phyloP scores from a whole-genome alignment of 116 monocot species.

The Papilionanthe hybrid region DNA sequence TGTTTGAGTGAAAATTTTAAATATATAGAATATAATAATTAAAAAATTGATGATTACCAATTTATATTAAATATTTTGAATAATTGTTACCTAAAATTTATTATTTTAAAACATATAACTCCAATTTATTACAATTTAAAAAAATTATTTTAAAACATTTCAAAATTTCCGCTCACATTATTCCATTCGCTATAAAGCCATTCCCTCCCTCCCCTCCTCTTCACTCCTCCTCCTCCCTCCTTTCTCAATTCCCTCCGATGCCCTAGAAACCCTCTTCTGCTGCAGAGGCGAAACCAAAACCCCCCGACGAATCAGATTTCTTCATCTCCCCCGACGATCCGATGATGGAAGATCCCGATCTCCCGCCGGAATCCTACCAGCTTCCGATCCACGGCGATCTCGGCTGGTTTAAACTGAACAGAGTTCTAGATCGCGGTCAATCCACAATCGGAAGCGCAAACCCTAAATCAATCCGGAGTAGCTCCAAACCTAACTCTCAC shows the following conservation, averaged over 20 bases:
- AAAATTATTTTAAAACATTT: no score
- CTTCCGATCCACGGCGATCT: not conserved
- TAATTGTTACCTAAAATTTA: no score
- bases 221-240: no score
- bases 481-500: not conserved
- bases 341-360: not conserved
- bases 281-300: not conserved
- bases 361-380: not conserved
- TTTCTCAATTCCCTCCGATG: not conserved
- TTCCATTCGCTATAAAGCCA: no score
- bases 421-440: not conserved
- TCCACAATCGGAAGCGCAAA: conserved; percentile 1
- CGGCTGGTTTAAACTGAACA: not conserved
- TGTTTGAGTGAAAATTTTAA: no score
- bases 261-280: not conserved
- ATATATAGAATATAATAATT: no score
- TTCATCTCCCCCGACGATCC: not conserved
- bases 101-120: no score
- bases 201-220: no score
- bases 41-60: no score
- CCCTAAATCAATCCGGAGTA: not conserved
- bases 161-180: no score
- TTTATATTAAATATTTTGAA: no score
- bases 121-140: no score
- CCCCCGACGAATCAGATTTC: not conserved